These are phyloP conservation scores for Diaporthe aspalathi DNA, from an alignment of 2,329 filamentous ascomycete genomes.

Conservation along the genomic window DNA sequence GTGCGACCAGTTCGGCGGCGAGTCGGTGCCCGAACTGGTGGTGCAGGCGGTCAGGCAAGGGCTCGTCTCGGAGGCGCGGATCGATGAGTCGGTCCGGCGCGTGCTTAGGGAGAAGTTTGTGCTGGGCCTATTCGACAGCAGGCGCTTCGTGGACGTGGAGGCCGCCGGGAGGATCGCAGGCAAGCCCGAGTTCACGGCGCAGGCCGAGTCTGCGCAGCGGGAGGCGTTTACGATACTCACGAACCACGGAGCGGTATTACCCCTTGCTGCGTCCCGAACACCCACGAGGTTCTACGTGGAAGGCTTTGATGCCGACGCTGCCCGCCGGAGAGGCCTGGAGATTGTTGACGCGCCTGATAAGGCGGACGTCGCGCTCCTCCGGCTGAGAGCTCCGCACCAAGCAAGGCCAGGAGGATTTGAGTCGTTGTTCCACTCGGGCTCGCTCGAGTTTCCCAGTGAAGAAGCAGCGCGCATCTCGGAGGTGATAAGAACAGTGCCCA, in stretches of 20 bases:
- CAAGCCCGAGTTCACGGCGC: constrained; percentile 54
- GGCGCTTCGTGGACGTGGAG: constrained; percentile 60
- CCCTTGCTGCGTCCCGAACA: background rate
- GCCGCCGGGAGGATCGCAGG: constrained; percentile 56
- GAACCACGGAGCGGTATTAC: constrained; percentile 37
- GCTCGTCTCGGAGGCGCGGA: constrained; percentile 54
- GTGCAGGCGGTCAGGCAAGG: constrained; percentile 57
- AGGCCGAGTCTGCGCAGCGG: constrained; percentile 51
- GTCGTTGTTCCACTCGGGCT: constrained; percentile 52
- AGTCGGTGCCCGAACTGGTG: constrained; percentile 60
- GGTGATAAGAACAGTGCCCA: constrained; percentile 51
- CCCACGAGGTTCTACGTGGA: constrained; percentile 41
- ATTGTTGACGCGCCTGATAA: constrained; percentile 51
- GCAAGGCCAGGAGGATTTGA: constrained; percentile 56
- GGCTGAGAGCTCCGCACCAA: constrained; percentile 53
- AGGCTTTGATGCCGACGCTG: constrained; percentile 37
- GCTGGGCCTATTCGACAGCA: constrained; percentile 64
- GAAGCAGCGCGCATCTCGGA: constrained; percentile 52
- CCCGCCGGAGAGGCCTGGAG: constrained; percentile 44
- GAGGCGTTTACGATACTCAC: constrained; percentile 44
- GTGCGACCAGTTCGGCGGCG: constrained; percentile 64
- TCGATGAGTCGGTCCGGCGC: constrained; percentile 59
- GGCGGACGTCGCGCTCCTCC: constrained; percentile 55
- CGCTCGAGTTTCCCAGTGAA: constrained; percentile 53
- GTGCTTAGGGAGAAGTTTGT: constrained; percentile 62